Base-by-base conservation (phyloP, 352 stramenopile genomes). In the Phytopythium delawarense region DNA sequence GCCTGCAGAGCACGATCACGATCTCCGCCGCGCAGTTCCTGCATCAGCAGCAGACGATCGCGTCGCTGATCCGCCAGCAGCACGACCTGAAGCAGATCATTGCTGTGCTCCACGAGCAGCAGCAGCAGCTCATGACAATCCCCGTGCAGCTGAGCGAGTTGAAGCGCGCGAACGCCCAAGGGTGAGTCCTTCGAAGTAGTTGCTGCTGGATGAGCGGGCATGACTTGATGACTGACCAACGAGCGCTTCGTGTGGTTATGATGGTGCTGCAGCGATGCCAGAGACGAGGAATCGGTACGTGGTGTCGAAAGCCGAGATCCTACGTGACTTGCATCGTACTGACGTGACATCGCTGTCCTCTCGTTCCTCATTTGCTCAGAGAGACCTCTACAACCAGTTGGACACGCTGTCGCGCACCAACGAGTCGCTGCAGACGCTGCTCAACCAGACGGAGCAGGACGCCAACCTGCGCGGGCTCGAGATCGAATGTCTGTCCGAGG, bases 1-100 rank as follows among this genome's bases (percentile, higher is more conserved):
- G 34, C 21, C 65, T 70, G n/a, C 78, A 87, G 64, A 81, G 79
- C 45, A 66, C 78, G 20, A 77, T 90, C 57, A 86, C 79, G 12
- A 89, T 94, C 44, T 89, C 82, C 4, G 72, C 76, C 1, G 70
- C 78, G 45, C 85, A 92, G 67, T 94, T 85, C 55, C 60, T 91
- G 45, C 81, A 91, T 55, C 85, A 94, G 67, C 81, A 94, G 58
- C 75, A 91, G 59, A 92, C 79, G n/a, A 91, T 94, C 44, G 79
- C 85, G 1, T 85, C 79, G 54, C 70, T 94, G 20, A 91, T 92
- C 59, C 81, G 76, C 20, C 82, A 94, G 66, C 85, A 94, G 50
- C 78, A 89, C 53, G 82, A 92, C 57, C 69, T 94, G n/a, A 94
- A 94, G 71, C 81, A 92, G 59, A 74, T 94, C 52, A 84, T 94